Conservation (phyloP, 768 basidiomycete genomes). For the Psilocybe sp. region DNA sequence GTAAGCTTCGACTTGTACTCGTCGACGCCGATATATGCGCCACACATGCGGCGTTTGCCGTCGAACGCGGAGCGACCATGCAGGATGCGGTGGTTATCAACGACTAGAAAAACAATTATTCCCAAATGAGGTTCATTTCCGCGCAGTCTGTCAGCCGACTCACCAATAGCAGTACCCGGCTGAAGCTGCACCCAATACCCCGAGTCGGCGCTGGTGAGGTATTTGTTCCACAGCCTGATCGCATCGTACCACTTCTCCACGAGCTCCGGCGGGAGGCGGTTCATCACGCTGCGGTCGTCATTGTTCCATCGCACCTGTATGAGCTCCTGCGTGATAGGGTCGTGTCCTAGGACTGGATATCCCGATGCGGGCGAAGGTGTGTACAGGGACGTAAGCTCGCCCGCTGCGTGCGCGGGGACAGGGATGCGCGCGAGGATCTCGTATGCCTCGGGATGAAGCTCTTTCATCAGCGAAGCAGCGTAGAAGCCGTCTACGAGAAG, state of each 20-base stretch:
- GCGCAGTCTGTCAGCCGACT: slow-evolving; percentile 25
- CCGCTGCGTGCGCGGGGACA: slow-evolving; percentile 86
- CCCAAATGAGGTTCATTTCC: neutral
- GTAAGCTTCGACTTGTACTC: slow-evolving; percentile 83
- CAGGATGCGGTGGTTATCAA: slow-evolving; percentile 91
- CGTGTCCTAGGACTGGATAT: slow-evolving; percentile 74
- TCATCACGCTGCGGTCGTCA: slow-evolving; percentile 86
- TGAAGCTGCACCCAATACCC: slow-evolving; percentile 91
- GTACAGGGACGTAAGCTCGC: slow-evolving; percentile 60
- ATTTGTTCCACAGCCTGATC: slow-evolving; percentile 71
- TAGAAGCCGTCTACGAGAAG: slow-evolving; percentile 97
- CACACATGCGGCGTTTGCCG: slow-evolving; percentile 90
- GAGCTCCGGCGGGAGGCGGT: slow-evolving; percentile 47
- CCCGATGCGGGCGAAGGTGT: slow-evolving; percentile 53
- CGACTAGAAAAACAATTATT: slow-evolving; percentile 41
- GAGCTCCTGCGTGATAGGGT: slow-evolving; percentile 56
- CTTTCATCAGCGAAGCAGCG: slow-evolving; percentile 75
- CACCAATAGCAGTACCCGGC: slow-evolving; percentile 83
- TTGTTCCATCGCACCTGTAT: slow-evolving; percentile 91
- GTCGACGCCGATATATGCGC: slow-evolving; percentile 90
- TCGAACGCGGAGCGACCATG: slow-evolving; percentile 92
- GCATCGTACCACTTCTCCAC: slow-evolving; percentile 90
- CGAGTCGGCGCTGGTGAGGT: slow-evolving; percentile 75
- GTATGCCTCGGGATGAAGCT: slow-evolving; percentile 71
- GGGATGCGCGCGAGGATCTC: slow-evolving; percentile 61